Evolutionary conservation across 2,329 filamentous ascomycete species (phyloP).

Genomic region (Microcyclospora pomicola): DNA sequence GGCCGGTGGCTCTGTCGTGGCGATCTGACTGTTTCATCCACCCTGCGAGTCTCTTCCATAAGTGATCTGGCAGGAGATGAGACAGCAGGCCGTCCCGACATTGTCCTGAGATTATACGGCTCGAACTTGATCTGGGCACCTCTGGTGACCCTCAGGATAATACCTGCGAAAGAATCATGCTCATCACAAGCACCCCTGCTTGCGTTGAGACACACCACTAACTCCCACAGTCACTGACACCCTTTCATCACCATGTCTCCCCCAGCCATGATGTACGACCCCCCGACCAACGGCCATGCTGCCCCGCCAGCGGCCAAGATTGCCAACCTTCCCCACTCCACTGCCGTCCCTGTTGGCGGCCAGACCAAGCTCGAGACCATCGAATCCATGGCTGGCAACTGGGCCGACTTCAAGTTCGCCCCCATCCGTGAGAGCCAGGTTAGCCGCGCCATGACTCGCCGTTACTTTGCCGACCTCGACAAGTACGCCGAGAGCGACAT

Average conservation of each 20-base stretch:
- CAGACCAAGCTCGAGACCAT: constrained; percentile 40
- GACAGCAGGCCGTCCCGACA: constrained; percentile 1
- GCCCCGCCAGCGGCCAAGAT: constrained; percentile 36
- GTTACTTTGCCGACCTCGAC: constrained; percentile 86
- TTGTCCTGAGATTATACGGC: constrained; percentile 82
- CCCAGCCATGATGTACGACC: constrained; percentile 48
- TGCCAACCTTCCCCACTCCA: constrained; percentile 25
- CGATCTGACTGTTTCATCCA: constrained; percentile 3
- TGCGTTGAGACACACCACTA: constrained; percentile 23
- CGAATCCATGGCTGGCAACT: constrained; percentile 57
- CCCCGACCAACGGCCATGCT: constrained; percentile 23
- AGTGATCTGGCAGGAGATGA: too few relatives aligned
- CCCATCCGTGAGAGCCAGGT: constrained; percentile 87
- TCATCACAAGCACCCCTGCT: constrained; percentile 33
- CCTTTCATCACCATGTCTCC: constrained; percentile 57
- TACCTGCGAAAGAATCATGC: constrained; percentile 99
- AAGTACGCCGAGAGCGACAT: constrained; percentile 83
- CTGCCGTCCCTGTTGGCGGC: constrained; percentile 22
- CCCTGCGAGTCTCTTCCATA: not conserved
- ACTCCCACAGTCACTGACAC: constrained; percentile 23
- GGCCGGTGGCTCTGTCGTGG: constrained; percentile 11
- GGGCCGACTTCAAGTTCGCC: constrained; percentile 69
- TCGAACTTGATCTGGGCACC: constrained; percentile 61
- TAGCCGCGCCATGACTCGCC: constrained; percentile 77
- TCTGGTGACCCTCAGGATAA: constrained; percentile 55